A percentile compares a stretch with the other conserved stretches of the same genome.
These are phyloP conservation scores for Neoboletus brunneissimus DNA, from an alignment of 768 basidiomycete genomes.

Conservation along the genomic window DNA sequence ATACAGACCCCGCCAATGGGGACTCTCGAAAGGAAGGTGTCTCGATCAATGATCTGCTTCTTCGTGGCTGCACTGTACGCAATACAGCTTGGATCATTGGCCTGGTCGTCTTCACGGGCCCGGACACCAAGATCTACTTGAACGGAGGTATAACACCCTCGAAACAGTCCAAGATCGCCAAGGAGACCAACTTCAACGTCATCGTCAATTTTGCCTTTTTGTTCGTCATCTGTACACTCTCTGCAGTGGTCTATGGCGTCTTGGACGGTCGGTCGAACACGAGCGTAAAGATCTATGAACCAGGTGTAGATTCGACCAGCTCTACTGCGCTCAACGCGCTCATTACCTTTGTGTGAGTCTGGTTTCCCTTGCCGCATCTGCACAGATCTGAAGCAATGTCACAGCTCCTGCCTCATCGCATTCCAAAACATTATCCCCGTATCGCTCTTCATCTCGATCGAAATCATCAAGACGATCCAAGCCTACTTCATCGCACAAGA, in stretches of 20 bases:
- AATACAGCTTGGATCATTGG: constrained; percentile 94
- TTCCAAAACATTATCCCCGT: constrained; percentile 98
- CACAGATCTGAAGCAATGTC: constrained; percentile 4
- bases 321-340: constrained; percentile 69
- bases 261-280: constrained; percentile 58
- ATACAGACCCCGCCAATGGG: constrained; percentile 50
- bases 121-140: constrained; percentile 89
- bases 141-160: constrained; percentile 92
- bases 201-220: constrained; percentile 88
- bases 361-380: background rate
- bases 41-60: constrained; percentile 88
- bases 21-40: constrained; percentile 65
- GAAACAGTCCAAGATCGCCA: constrained; percentile 97
- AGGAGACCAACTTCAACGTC: constrained; percentile 98
- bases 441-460: constrained; percentile 95
- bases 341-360: constrained; percentile 85
- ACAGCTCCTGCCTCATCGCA: constrained; percentile 86
- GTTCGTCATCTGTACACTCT: constrained; percentile 68
- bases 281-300: constrained; percentile 73
- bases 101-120: constrained; percentile 90
- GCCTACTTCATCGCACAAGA: constrained; percentile 97
- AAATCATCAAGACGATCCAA: constrained; percentile 97
- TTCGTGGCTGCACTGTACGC: constrained; percentile 86
- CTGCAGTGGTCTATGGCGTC: constrained; percentile 75
- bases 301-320: constrained; percentile 56